Percentiles rank a stretch among this genome's conserved stretches.
phyloP scores from a whole-genome alignment of 2,329 filamentous ascomycete genomes.

The Berkeleyomyces rouxiae region DNA sequence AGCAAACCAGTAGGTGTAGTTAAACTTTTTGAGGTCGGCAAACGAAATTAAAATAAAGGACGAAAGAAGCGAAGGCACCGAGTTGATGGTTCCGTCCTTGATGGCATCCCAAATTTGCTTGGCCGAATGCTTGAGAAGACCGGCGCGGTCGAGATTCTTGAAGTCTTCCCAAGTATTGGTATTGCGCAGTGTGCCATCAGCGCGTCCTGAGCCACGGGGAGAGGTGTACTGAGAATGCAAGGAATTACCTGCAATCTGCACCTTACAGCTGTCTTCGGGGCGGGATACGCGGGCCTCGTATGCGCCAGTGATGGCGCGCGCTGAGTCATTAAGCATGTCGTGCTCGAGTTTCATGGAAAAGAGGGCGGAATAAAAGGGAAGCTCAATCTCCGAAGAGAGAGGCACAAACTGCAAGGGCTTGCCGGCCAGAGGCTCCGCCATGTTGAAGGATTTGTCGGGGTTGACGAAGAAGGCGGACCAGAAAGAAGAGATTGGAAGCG shows the following conservation, averaged over 20 bases:
- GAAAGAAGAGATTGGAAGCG: conserved; percentile 24
- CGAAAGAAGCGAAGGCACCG: conserved; percentile 75
- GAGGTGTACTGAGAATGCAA: conserved; percentile 45
- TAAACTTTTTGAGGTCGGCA: conserved; percentile 93
- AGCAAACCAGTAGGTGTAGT: conserved; percentile 95
- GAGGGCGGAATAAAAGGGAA: conserved; percentile 88
- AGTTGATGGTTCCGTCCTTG: conserved; percentile 89
- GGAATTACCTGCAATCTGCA: conserved; percentile 80
- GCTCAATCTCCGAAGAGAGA: conserved; percentile 84
- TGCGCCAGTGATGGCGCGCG: conserved; percentile 67
- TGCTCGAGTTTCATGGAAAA: conserved; percentile 88
- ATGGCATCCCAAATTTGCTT: conserved; percentile 89
- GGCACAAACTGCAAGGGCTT: conserved; percentile 53
- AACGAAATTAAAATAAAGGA: conserved; percentile 84
- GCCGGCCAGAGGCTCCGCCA: conserved; percentile 12
- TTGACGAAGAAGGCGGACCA: background rate
- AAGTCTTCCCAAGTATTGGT: conserved; percentile 94
- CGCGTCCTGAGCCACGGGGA: conserved; percentile 56
- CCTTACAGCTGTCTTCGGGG: conserved; percentile 62
- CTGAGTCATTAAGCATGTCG: conserved; percentile 91
- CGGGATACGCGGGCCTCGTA: conserved; percentile 71
- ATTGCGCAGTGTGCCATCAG: conserved; percentile 88
- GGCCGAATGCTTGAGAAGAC: conserved; percentile 14
- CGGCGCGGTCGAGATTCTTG: conserved; percentile 52
- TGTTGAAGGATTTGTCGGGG: background rate